phyloP scores from a whole-genome alignment of 805 yeast species.

The Wickerhamomyces sydowiorum region DNA sequence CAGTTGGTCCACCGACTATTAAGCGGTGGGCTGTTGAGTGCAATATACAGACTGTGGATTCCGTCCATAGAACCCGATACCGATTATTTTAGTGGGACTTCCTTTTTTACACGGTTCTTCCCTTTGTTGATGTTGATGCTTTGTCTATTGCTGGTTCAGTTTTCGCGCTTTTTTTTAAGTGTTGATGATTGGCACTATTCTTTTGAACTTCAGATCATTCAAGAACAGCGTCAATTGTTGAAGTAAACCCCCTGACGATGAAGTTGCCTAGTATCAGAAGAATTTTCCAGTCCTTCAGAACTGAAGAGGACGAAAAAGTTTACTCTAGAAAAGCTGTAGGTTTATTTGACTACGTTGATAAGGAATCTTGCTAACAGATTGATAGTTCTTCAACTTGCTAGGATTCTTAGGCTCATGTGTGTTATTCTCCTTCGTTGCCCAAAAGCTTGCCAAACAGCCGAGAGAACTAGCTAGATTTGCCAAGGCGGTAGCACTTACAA shows the following conservation, averaged over 20 bases:
- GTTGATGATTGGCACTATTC: no score
- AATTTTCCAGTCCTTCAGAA: slow-evolving; percentile 74
- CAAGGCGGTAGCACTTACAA: slow-evolving; percentile 15
- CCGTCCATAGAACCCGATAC: slow-evolving; percentile 45
- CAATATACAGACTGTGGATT: slow-evolving; percentile 46
- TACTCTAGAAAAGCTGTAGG: slow-evolving; percentile 68
- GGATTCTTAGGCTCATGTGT: slow-evolving; percentile 83
- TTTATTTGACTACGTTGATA: slow-evolving; percentile 1
- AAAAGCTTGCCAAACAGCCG: slow-evolving; percentile 30
- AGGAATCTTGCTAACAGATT: not conserved
- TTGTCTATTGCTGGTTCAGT: not conserved
- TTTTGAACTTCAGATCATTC: no score
- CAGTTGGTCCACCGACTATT: slow-evolving; percentile 37
- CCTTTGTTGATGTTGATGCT: not conserved
- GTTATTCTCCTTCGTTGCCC: slow-evolving; percentile 74
- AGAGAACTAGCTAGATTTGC: slow-evolving; percentile 19
- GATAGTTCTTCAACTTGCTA: slow-evolving; percentile 58
- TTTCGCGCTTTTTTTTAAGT: no score
- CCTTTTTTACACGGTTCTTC: slow-evolving; percentile 24
- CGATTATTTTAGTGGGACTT: slow-evolving; percentile 51
- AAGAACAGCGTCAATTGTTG: not conserved
- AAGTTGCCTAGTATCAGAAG: slow-evolving; percentile 71
- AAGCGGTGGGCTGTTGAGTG: slow-evolving; percentile 45
- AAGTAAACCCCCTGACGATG: slow-evolving; percentile 26
- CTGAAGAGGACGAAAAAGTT: slow-evolving; percentile 79